These are phyloP conservation scores for Fonsecaea pedrosoi DNA, from an alignment of 2,329 filamentous ascomycete genomes.

Conservation along the genomic window DNA sequence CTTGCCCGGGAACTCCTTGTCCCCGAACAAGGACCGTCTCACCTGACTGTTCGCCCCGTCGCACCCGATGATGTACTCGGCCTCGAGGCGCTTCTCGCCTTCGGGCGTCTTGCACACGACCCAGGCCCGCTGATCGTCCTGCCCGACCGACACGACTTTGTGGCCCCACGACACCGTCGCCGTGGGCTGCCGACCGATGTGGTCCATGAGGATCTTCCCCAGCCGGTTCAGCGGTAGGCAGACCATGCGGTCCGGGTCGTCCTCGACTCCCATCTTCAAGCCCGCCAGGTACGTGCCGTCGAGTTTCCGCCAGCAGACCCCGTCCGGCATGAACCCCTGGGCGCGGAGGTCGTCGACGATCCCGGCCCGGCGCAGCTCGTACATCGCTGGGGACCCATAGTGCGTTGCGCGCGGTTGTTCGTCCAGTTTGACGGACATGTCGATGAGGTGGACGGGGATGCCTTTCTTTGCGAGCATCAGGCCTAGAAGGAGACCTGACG, in stretches of 20 bases:
- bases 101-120: constrained; percentile 32
- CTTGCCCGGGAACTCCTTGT: constrained; percentile 31
- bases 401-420: constrained; percentile 69
- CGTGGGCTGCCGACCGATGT: constrained; percentile 45
- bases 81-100: constrained; percentile 31
- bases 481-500: constrained; percentile 44
- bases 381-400: constrained; percentile 65
- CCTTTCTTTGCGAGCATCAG: constrained; percentile 44
- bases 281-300: constrained; percentile 46
- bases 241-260: constrained; percentile 49
- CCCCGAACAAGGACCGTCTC: constrained; percentile 29
- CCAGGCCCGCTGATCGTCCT: constrained; percentile 35
- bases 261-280: constrained; percentile 43
- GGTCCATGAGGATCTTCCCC: constrained; percentile 50
- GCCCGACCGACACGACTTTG: constrained; percentile 39
- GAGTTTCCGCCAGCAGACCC: constrained; percentile 55
- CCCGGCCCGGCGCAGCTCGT: constrained; percentile 64
- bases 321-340: constrained; percentile 51
- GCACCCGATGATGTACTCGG: constrained; percentile 52
- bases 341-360: constrained; percentile 59
- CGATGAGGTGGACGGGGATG: constrained; percentile 51
- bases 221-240: constrained; percentile 55
- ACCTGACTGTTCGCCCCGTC: constrained; percentile 42
- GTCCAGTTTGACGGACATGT: constrained; percentile 62
- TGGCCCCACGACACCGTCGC: constrained; percentile 55